These are phyloP conservation scores for Cairneyella variabilis DNA, from an alignment of 495 filamentous ascomycete species.

Conservation along the genomic window DNA sequence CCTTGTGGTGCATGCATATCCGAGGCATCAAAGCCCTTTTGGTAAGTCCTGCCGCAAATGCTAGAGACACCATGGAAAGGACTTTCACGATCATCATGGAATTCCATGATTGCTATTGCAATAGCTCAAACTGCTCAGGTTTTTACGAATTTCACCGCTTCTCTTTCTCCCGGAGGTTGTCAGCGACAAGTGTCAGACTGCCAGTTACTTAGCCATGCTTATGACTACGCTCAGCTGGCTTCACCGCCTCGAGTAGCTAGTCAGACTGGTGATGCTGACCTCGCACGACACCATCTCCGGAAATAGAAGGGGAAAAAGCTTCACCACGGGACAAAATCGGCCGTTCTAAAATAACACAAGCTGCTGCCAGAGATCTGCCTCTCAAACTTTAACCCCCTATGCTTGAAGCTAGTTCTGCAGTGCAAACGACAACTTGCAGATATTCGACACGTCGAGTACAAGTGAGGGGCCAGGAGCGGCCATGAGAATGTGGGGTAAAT, in stretches of 20 bases:
- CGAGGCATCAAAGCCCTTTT: constrained; percentile 11
- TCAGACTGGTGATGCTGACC: background rate
- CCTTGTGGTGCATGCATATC: constrained; percentile 5
- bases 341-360: too few species aligned
- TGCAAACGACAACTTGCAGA: constrained; percentile 2
- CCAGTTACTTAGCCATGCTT: background rate
- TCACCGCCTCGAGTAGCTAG: constrained; percentile 3
- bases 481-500: constrained; percentile 21
- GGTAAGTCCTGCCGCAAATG: constrained; percentile 13
- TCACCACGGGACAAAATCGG: too few species aligned
- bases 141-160: background rate
- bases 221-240: constrained; percentile 1
- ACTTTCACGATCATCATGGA: background rate
- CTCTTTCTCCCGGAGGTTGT: background rate
- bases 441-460: constrained; percentile 12
- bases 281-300: constrained; percentile 14
- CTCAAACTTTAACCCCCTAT: too few species aligned
- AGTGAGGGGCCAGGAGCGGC: background rate
- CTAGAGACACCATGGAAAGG: constrained; percentile 1
- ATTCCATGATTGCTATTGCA: background rate
- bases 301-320: background rate
- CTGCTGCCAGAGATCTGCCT: too few species aligned
- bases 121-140: too few species aligned
- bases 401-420: background rate
- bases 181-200: background rate